Evolutionary conservation across 148 eudicot genomes (phyloP).

Genomic region (Fagopyrum tataricum): DNA sequence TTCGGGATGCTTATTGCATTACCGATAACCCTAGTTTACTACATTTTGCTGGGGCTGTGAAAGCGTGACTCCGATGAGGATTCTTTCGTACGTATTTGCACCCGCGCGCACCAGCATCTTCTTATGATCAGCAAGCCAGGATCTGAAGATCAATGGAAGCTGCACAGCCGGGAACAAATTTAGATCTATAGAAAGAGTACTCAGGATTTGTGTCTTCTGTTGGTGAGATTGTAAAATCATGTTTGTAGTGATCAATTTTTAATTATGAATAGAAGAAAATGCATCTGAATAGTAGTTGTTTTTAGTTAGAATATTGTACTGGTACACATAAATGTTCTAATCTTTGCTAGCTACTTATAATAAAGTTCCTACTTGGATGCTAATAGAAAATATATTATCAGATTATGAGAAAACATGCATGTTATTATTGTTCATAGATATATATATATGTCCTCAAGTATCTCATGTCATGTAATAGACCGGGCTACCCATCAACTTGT

Average conservation of each 20-base stretch:
- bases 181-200: neutral
- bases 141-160: neutral
- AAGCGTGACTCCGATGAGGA: neutral
- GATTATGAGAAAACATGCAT: too few species aligned
- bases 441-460: too few species aligned
- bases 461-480: too few species aligned
- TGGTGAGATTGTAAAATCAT: slow-evolving; percentile 8
- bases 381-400: neutral
- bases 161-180: neutral
- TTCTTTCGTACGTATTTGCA: neutral
- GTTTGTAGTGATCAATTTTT: slow-evolving; percentile 5
- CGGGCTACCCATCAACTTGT: too few species aligned
- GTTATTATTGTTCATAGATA: too few species aligned
- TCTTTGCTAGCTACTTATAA: neutral
- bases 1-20: slow-evolving; percentile 87
- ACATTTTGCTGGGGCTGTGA: slow-evolving; percentile 73
- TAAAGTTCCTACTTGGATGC: neutral
- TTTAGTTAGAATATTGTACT: neutral
- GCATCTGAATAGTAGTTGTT: neutral
- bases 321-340: slow-evolving; percentile 1
- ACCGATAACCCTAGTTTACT: slow-evolving; percentile 77
- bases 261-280: slow-evolving; percentile 2
- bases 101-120: neutral
- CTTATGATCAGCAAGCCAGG: neutral
- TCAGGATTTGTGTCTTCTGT: neutral